Evolutionary conservation across 2,329 filamentous ascomycete species (phyloP), one percentile per base, ranked within the genome.

Genomic region (Xenosphaeropsis pyriputrescens): DNA sequence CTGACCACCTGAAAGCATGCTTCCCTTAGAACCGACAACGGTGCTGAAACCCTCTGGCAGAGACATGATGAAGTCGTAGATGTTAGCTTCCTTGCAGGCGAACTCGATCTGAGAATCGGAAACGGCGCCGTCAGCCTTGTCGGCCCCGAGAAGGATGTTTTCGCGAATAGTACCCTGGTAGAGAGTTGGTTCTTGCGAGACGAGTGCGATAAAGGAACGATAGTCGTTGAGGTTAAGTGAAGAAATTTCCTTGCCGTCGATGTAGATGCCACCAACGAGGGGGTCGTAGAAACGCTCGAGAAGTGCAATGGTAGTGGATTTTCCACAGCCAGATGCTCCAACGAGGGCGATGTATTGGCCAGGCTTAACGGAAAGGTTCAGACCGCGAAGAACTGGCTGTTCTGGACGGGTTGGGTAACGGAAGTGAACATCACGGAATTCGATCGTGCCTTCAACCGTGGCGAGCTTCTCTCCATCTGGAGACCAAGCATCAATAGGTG

Each of bases 241-340:
- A 42, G 75, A 79, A 50, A 96, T 85, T 44, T 94, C 84, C 45
- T 78, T 74, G 39, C 78, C 85, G 51, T 96, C 89, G 14, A 96
- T 68, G 41, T 75, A 84, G 26, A 98, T 68, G 12, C 77, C 77
- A 11, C 91, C 91, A 0, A 74, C 69, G 0, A 91, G 68, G 0
- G 88, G 84, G 49, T 96, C 86, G 54, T 96, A 96, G 63, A 96
- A 96, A 26, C 91, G 81, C 57, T 96, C 89, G 22, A 96, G 65
- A 4, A 96, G 68, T 3, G 85, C 82, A 54, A 96, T 93, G 0
- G 88, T 93, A 0, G 91, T 96, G 36, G 78, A 85, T 64, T 98
- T 96, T 41, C 91, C 91, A 52, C 88, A 94, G 2, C 91, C 89
- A 34, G 82, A 91, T 0, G 89, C 81, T n/a, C 91, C 91, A 7